Evolutionary conservation across 257 asterid species (phyloP).

Genomic region (Nicotiana attenuata): DNA sequence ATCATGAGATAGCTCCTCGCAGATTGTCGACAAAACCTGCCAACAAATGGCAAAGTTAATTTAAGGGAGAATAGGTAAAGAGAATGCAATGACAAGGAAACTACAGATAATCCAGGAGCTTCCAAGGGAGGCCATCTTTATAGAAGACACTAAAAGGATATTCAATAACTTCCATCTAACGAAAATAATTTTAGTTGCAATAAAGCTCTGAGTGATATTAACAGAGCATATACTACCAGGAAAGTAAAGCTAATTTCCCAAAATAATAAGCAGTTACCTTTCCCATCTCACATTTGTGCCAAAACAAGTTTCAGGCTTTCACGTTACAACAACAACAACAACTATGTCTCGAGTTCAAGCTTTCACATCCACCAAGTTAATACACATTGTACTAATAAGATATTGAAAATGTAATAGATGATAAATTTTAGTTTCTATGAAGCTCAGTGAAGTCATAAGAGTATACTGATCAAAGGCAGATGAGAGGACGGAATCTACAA

Average conservation of each 20-base stretch:
- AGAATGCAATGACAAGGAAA: neutral
- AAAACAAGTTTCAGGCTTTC: neutral
- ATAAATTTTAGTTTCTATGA: neutral
- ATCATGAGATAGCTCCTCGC: constrained; percentile 94
- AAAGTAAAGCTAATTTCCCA: neutral
- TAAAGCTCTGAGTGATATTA: neutral
- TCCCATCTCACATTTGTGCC: neutral
- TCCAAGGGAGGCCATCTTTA: constrained; percentile 1
- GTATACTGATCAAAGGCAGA: neutral
- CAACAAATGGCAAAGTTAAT: constrained; percentile 22
- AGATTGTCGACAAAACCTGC: constrained; percentile 84
- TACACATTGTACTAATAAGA: neutral
- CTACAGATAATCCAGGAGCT: neutral
- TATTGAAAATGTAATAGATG: neutral
- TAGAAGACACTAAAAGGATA: neutral
- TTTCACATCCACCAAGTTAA: constrained; percentile 1
- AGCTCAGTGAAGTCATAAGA: neutral
- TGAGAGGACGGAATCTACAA: neutral
- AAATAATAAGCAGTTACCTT: neutral
- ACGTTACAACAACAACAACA: neutral
- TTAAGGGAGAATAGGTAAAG: neutral
- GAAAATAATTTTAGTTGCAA: neutral
- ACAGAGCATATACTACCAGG: neutral
- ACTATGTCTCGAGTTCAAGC: neutral
- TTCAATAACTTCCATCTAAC: neutral